phyloP scores from a whole-genome alignment of 805 yeast species.

The Pichia pseudocactophila region DNA sequence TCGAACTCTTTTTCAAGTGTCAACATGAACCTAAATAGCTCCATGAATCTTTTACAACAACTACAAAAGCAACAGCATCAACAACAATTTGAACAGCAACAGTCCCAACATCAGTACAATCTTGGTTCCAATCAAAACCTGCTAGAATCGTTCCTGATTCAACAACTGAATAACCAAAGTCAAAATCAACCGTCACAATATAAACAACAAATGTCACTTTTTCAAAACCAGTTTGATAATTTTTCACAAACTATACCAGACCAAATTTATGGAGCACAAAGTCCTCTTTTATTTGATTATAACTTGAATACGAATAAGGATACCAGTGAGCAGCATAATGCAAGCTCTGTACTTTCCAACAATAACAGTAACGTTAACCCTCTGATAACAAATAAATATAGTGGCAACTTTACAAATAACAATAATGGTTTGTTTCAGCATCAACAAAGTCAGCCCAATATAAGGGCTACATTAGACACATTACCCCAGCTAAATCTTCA shows the following conservation, averaged over 20 bases:
- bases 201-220: too few species aligned
- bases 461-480: not conserved
- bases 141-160: conserved; percentile 8
- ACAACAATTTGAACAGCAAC: conserved; percentile 3
- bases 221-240: too few species aligned
- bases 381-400: too few species aligned
- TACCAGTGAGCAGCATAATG: too few species aligned
- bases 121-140: conserved; percentile 3
- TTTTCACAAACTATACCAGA: not conserved
- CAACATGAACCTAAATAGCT: not conserved
- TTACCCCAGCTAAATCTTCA: conserved; percentile 1
- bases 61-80: conserved; percentile 2
- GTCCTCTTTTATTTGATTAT: not conserved
- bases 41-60: conserved; percentile 5
- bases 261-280: not conserved
- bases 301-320: not conserved
- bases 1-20: not conserved
- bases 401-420: not conserved
- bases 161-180: conserved; percentile 7
- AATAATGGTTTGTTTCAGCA: not conserved
- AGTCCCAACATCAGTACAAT: not conserved
- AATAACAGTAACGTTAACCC: not conserved
- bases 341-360: conserved; percentile 6
- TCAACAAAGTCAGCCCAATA: not conserved
- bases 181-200: not conserved